Evolutionary conservation across 2,329 filamentous ascomycete species (phyloP), one percentile per base, ranked within the genome.

Genomic region (Aspergillus costaricaensis): DNA sequence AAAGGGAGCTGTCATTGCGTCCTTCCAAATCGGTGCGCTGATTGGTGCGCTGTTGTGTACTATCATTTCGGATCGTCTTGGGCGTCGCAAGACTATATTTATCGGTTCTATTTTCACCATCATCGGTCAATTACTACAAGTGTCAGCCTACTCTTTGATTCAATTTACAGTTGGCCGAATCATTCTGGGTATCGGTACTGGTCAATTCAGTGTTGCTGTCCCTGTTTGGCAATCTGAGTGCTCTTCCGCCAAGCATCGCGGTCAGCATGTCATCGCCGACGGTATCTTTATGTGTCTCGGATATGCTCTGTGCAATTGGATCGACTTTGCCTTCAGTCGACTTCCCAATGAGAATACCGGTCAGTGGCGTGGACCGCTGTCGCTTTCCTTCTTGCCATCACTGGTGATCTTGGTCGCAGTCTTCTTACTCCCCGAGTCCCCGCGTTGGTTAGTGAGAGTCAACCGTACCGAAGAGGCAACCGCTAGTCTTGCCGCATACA

Each of bases 291-390:
- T 81, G 58, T 76, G 73, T 38, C 77, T 67, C 15, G 67, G 67
- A 2, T 68, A 65, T 43, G 52, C 60, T 1, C 62, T 69, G 14
- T 65, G 64, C 53, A 68, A 81, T 69, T 80, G 81, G 81, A 72
- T 81, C 59, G 79, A 83, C 63, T 77, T 82, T 43, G 79, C 79
- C 1, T 81, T 83, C 62, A 82, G 32, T 36, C 32, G 32, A 5
- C 32, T 36, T 14, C 2, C 32, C 5, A 12, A 12, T 36, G 32
- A 36, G 12, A 36, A 36, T 36, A 36, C 32, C 32, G 32, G 32
- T 14, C 72, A 79, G 14, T 85, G 83, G 83, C 77, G 83, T 19
- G 80, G 84, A 55, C 83, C 83, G 0, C 80, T 86, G 48, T 81
- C 80, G 4, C 81, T 86, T 63, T 84, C 86, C 63, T 81, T 85